Percentiles rank a stretch among this genome's conserved stretches.
phyloP scores from a whole-genome alignment of 2,329 filamentous ascomycete species.

The Passalora sequoiae region DNA sequence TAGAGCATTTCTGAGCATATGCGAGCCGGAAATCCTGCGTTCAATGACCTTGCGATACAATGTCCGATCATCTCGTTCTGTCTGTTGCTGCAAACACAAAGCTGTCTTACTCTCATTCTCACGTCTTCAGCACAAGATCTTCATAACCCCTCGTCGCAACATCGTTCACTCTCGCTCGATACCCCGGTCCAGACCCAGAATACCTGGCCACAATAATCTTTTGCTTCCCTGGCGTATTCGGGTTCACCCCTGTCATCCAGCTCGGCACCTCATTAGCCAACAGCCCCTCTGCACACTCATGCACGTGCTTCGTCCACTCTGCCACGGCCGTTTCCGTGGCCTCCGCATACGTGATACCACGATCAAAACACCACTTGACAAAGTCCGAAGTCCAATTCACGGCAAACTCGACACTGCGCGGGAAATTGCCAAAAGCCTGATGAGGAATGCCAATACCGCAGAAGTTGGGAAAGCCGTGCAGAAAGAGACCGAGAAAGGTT shows the following conservation, averaged over 20 bases:
- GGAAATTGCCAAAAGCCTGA: constrained; percentile 38
- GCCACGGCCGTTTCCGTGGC: constrained; percentile 9
- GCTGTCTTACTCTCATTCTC: too few relatives aligned
- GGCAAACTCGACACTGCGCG: constrained; percentile 31
- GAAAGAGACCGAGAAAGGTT: constrained; percentile 12
- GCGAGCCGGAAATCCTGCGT: too few relatives aligned
- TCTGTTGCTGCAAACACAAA: too few relatives aligned
- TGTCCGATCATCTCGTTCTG: too few relatives aligned
- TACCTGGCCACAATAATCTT: constrained; percentile 46
- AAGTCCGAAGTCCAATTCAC: constrained; percentile 8
- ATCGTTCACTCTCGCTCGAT: constrained; percentile 1
- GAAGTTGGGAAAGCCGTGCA: constrained; percentile 12
- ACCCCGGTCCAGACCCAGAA: constrained; percentile 43
- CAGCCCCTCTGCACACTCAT: constrained; percentile 42
- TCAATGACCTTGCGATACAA: too few relatives aligned
- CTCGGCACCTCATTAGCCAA: constrained; percentile 47
- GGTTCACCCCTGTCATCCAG: constrained; percentile 55
- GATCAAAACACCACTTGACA: constrained; percentile 4
- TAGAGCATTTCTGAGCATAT: too few relatives aligned
- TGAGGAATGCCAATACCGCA: constrained; percentile 35
- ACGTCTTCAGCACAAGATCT: not conserved
- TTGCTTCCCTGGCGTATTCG: constrained; percentile 45
- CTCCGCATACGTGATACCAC: constrained; percentile 7
- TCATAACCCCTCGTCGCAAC: not conserved
- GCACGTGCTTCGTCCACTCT: constrained; percentile 37